Conservation (phyloP, 805 yeast genomes). For the Spathaspora girioi region DNA sequence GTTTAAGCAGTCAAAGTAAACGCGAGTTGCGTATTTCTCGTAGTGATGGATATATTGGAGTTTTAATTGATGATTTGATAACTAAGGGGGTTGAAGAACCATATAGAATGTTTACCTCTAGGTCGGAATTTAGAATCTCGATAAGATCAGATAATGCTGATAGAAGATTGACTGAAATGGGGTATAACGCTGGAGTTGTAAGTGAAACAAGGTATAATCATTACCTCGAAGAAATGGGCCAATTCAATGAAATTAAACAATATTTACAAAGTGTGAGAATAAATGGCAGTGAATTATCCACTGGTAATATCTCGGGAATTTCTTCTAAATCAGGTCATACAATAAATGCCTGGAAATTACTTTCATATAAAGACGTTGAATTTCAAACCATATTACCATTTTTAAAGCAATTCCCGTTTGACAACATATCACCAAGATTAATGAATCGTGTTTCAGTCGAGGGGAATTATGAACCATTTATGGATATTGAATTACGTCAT, state of each 20-base stretch:
- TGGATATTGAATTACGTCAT: conserved; percentile 66
- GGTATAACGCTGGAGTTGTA: conserved; percentile 65
- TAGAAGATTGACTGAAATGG: conserved; percentile 69
- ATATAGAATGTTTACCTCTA: conserved; percentile 94
- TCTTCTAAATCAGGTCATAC: conserved; percentile 24
- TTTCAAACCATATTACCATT: conserved; percentile 28
- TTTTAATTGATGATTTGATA: conserved; percentile 86
- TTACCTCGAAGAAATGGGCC: conserved; percentile 41
- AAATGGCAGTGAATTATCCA: conserved; percentile 65
- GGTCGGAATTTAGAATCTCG: conserved; percentile 89
- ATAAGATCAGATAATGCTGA: conserved; percentile 96
- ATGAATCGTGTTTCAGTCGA: conserved; percentile 67
- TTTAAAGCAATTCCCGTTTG: conserved; percentile 16
- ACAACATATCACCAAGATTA: conserved; percentile 35
- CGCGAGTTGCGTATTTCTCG: conserved; percentile 57
- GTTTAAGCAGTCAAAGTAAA: conserved; percentile 44
- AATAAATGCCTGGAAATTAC: conserved; percentile 64
- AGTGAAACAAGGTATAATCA: conserved; percentile 51
- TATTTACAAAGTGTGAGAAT: conserved; percentile 43
- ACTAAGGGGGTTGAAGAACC: conserved; percentile 97
- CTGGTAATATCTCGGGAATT: conserved; percentile 41
- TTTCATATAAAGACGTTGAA: conserved; percentile 49
- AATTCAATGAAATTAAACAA: conserved; percentile 42
- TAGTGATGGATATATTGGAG: conserved; percentile 88
- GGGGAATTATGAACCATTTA: conserved; percentile 78